These are phyloP conservation scores for Ascosphaera aggregata DNA, from an alignment of 2,329 filamentous ascomycete genomes.

Conservation along the genomic window DNA sequence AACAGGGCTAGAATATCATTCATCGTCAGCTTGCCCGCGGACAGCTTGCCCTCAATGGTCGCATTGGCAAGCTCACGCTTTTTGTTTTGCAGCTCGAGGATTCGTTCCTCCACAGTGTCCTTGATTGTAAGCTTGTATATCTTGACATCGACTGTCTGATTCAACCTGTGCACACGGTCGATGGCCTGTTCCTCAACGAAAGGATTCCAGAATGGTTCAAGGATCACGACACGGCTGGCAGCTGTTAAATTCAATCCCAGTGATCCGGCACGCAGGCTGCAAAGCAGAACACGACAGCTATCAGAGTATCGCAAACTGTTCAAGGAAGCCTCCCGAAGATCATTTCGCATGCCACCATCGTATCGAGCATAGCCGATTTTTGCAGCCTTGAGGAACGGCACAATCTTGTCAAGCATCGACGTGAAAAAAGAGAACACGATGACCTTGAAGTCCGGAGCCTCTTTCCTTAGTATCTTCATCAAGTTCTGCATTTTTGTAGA, in stretches of 20 bases:
- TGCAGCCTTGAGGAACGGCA: slow-evolving; percentile 48
- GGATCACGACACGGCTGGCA: slow-evolving; percentile 84
- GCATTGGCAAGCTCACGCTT: slow-evolving; percentile 82
- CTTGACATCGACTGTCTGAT: slow-evolving; percentile 63
- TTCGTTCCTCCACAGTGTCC: slow-evolving; percentile 82
- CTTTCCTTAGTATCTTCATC: slow-evolving; percentile 54
- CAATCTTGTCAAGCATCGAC: slow-evolving; percentile 79
- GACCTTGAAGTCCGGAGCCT: slow-evolving; percentile 59
- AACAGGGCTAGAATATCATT: slow-evolving; percentile 88
- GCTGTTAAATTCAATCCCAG: slow-evolving; percentile 84
- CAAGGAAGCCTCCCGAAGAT: too few relatives aligned
- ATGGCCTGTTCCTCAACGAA: slow-evolving; percentile 93
- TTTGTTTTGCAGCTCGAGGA: slow-evolving; percentile 78
- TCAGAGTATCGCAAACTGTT: too few relatives aligned
- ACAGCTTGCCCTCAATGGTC: slow-evolving; percentile 60
- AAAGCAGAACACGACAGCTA: too few relatives aligned
- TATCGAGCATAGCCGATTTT: slow-evolving; percentile 67
- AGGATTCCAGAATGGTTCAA: slow-evolving; percentile 99
- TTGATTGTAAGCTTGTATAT: slow-evolving; percentile 78
- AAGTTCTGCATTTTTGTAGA: slow-evolving; percentile 86
- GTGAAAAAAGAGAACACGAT: slow-evolving; percentile 97
- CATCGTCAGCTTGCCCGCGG: slow-evolving; percentile 65
- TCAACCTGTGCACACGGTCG: slow-evolving; percentile 93
- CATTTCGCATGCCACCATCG: slow-evolving; percentile 81
- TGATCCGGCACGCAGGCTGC: slow-evolving; percentile 73